A percentile compares a stretch with the other conserved stretches of the same genome.
phyloP scores from a whole-genome alignment of 2,329 filamentous ascomycete species.

The Arthroderma sp. region DNA sequence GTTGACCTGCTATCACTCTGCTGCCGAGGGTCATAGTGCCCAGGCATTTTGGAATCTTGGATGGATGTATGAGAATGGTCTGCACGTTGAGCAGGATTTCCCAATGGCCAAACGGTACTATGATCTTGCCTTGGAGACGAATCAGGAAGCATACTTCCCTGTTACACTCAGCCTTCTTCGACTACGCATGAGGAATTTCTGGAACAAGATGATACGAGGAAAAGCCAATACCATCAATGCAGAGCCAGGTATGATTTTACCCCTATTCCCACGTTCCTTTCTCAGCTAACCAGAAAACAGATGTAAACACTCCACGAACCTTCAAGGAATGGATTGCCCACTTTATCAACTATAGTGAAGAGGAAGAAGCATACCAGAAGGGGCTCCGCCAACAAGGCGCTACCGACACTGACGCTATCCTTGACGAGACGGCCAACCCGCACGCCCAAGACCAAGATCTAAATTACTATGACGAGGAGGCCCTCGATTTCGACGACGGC shows the following conservation, averaged over 20 bases:
- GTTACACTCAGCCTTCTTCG: constrained; percentile 82
- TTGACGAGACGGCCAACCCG: constrained; percentile 18
- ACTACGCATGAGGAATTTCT: constrained; percentile 71
- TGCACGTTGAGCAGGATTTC: constrained; percentile 87
- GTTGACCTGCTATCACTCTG: constrained; percentile 81
- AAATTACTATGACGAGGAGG: constrained; percentile 49
- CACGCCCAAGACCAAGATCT: constrained; percentile 33
- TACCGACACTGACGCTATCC: constrained; percentile 42
- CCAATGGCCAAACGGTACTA: constrained; percentile 96
- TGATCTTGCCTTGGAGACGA: constrained; percentile 81
- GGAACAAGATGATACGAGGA: constrained; percentile 89
- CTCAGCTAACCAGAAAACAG: not conserved
- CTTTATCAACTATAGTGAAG: constrained; percentile 61
- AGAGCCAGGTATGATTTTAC: constrained; percentile 56
- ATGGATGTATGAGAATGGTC: constrained; percentile 98
- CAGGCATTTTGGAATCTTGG: constrained; percentile 95
- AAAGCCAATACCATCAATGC: constrained; percentile 83
- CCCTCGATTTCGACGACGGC: constrained; percentile 58
- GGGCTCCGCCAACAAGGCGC: constrained; percentile 38
- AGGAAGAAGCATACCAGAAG: constrained; percentile 53
- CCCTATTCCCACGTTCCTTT: not conserved
- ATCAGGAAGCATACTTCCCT: constrained; percentile 83
- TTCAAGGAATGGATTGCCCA: constrained; percentile 76
- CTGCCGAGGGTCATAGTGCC: constrained; percentile 82
- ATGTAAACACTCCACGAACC: constrained; percentile 47